phyloP scores from a whole-genome alignment of 192 early-diverging fungal genomes.

The Lobulomyces angularis region DNA sequence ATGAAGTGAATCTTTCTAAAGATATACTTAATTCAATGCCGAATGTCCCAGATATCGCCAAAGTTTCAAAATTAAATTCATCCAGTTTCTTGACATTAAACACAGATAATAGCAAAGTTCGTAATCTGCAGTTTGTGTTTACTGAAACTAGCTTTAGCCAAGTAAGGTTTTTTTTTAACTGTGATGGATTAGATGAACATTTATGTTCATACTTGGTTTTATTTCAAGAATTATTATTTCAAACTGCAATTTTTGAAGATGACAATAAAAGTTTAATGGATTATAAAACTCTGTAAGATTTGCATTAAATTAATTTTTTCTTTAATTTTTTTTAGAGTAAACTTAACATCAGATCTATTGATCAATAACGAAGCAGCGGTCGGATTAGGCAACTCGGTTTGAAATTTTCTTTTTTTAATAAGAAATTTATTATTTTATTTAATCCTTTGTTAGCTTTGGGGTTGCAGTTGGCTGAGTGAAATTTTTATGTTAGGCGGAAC shows the following conservation, averaged over 20 bases:
- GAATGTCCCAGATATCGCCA: constrained; percentile 48
- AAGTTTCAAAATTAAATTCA: constrained; percentile 31
- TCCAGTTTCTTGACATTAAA: constrained; percentile 3
- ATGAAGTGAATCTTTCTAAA: constrained; percentile 36
- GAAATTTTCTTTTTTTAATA: too few relatives aligned
- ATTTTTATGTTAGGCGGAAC: constrained; percentile 24
- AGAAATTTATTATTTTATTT: too few relatives aligned
- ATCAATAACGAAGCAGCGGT: constrained; percentile 33
- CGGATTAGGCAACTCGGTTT: constrained; percentile 37
- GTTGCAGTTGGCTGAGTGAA: constrained; percentile 26
- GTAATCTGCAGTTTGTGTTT: constrained; percentile 41
- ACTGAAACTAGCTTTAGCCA: constrained; percentile 57
- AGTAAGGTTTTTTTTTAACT: constrained; percentile 42
- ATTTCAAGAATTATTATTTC: constrained; percentile 66
- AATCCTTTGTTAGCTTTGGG: too few relatives aligned
- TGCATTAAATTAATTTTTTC: too few relatives aligned
- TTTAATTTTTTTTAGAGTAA: too few relatives aligned
- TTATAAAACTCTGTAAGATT: too few relatives aligned
- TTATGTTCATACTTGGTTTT: constrained; percentile 58
- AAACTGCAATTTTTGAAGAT: constrained; percentile 7
- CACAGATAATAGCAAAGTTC: constrained; percentile 22
- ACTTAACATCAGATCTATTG: constrained; percentile 45
- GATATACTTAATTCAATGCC: constrained; percentile 48
- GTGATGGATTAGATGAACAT: constrained; percentile 32
- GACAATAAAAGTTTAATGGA: too few relatives aligned